Evolutionary conservation across 768 basidiomycete species (phyloP), one percentile per base, ranked within the genome.

Genomic region (Boletus rubroflammeus): DNA sequence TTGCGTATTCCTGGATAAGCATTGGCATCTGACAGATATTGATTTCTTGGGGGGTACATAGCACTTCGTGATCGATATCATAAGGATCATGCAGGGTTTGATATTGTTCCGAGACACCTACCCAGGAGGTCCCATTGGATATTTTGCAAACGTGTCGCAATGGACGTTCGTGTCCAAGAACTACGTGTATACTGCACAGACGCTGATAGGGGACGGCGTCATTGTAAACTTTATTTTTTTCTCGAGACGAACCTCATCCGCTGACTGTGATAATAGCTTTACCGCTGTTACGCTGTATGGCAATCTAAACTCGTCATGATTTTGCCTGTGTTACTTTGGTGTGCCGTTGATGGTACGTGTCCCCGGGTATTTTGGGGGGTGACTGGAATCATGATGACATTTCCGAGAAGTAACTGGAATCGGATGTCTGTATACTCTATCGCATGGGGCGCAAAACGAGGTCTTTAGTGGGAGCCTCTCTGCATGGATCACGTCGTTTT

Each of bases 401-500:
- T 15, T 47, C 29, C 17, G 5, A 21, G 13, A 42, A 64, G 66
- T 44, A 11, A 67, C 67, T 28, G 56, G 66, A 28, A 36, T 66
- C 32, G 29, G 23, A 51, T 44, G 60, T 47, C 28, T 60, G 29
- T 59, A 62, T 34, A 58, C 53, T 15, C 62, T 60, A 15, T 59
- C 62, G 1, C 50, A 21, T 6, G 21, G 50, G 13, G 41, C 46
- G 0, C 50, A 57, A 2, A 26, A 26, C 2, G 58, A 62, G 9
- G 63, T 75, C 14, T 76, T 74, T 51, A 60, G 48, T 3, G 55
- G 47, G 2, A 54, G 35, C 19, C 63, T 69, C 15, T 60, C 66
- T 0, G 52, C 48, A 15, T 77, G 75, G 75, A 69, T 75, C 49
- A 71, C 60, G 0, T 54, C 70, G 5, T 73, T 72, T 47, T 75